Evolutionary conservation across 495 filamentous ascomycete species (phyloP).

Genomic region (Penicillium salamii): DNA sequence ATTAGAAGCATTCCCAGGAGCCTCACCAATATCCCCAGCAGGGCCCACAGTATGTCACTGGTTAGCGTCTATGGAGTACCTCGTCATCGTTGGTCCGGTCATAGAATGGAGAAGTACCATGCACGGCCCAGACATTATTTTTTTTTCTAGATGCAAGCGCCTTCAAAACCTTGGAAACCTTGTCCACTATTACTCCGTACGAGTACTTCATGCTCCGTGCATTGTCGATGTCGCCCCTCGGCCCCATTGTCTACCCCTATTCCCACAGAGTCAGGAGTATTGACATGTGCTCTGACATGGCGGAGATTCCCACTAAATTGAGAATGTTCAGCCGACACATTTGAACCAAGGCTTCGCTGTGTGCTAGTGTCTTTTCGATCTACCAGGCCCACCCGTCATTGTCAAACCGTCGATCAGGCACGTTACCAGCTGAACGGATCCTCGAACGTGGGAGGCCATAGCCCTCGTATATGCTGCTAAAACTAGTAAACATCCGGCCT

Average conservation of each 20-base stretch:
- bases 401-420: constrained; percentile 31
- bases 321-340: constrained; percentile 5
- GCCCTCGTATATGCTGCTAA: too few species aligned
- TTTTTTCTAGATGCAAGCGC: neutral
- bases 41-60: too few species aligned
- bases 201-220: too few species aligned
- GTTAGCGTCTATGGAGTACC: too few species aligned
- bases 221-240: too few species aligned
- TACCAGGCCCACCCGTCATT: constrained; percentile 11
- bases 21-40: too few species aligned
- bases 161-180: neutral
- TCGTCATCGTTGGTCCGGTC: too few species aligned
- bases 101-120: too few species aligned
- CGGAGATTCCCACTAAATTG: constrained; percentile 4
- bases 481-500: too few species aligned
- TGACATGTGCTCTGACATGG: neutral
- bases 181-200: too few species aligned
- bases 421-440: constrained; percentile 1
- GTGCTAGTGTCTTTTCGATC: constrained; percentile 8
- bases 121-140: constrained; percentile 2
- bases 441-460: too few species aligned
- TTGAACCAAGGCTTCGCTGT: constrained; percentile 3
- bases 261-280: neutral
- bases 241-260: too few species aligned
- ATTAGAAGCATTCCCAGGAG: neutral